Base-by-base conservation (phyloP, 83 land plant species). In the Thuja plicata region DNA sequence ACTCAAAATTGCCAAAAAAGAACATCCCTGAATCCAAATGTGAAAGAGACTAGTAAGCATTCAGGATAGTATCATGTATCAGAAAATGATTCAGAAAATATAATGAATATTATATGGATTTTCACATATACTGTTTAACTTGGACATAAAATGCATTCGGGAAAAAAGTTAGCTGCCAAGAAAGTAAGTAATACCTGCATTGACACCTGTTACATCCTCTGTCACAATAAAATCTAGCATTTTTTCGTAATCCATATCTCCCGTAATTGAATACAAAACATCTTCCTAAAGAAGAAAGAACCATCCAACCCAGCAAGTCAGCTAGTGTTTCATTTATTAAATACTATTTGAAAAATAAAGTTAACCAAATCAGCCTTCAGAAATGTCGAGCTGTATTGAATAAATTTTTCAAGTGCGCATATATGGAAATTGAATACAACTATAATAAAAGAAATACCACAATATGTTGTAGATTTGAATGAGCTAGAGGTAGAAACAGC, bases 1-100 rank as follows among this genome's bases (percentile, higher is more conserved):
- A 95, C 46, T 89, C 86, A 21, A 95, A 95, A 41, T 90, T 90
- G 37, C 94, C 90, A 46, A 95, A 90, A 86, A 95, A 95, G 88
- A 95, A 95, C 91, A 94, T 92, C 7, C 96, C 96, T 95, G 87
- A 78, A 84, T 1, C 80, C 38, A 77, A 2, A 77, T 77, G 80
- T n/a, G n/a, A n/a, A n/a, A n/a, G n/a, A n/a, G n/a, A n/a, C n/a
- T n/a, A n/a, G n/a, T n/a, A n/a, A n/a, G 37, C 86, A 48, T 84
- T 84, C 19, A 30, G 13, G 8, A 84, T 32, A 50, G 30, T 2
- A 16, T 32, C 19, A n/a, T 10, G 8, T 8, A 19, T 1, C 24
- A 82, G 46, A 30, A 19, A 82, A 15, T 43, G 24, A 82, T 46
- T 45, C 84, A 21, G 76, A 81, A 81, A 81, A 81, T 8, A 57